Percentiles rank a stretch among this genome's conserved stretches.
These are phyloP conservation scores for Sugiyamaella castrensis DNA, from an alignment of 1,139 yeast genomes.

Conservation along the genomic window DNA sequence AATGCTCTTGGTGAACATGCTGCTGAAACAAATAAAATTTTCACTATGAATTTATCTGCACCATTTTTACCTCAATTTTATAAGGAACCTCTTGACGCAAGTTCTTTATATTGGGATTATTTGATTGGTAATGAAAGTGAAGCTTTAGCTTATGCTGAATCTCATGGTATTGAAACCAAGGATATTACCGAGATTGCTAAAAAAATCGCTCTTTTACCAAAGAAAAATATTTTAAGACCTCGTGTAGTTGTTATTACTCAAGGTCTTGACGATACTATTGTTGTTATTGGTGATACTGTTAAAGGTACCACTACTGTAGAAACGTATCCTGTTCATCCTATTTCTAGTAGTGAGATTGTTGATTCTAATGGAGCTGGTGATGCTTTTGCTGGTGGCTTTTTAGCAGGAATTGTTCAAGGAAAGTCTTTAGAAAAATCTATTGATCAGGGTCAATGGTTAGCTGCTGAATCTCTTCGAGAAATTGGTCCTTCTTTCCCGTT, in stretches of 20 bases:
- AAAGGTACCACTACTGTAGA: conserved; percentile 47
- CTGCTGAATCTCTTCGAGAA: conserved; percentile 84
- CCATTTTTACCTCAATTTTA: conserved; percentile 96
- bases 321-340: conserved; percentile 65
- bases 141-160: conserved; percentile 90
- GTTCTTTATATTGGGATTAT: conserved; percentile 84
- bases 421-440: conserved; percentile 58
- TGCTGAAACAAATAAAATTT: conserved; percentile 77
- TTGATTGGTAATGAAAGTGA: conserved; percentile 96
- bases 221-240: conserved; percentile 50
- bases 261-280: conserved; percentile 82
- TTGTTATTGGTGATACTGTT: conserved; percentile 49
- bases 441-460: conserved; percentile 96
- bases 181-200: conserved; percentile 80
- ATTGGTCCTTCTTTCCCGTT: conserved; percentile 93
- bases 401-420: conserved; percentile 82
- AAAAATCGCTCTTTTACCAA: conserved; percentile 73
- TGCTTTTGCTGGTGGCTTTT: conserved; percentile 97
- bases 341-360: conserved; percentile 62
- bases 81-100: conserved; percentile 82
- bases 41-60: conserved; percentile 86
- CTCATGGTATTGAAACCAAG: conserved; percentile 59
- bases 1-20: conserved; percentile 87
- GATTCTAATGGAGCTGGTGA: conserved; percentile 99
- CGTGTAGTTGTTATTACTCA: conserved; percentile 68